phyloP scores from a whole-genome alignment of 495 filamentous ascomycete genomes.

The Cenococcum geophilum region DNA sequence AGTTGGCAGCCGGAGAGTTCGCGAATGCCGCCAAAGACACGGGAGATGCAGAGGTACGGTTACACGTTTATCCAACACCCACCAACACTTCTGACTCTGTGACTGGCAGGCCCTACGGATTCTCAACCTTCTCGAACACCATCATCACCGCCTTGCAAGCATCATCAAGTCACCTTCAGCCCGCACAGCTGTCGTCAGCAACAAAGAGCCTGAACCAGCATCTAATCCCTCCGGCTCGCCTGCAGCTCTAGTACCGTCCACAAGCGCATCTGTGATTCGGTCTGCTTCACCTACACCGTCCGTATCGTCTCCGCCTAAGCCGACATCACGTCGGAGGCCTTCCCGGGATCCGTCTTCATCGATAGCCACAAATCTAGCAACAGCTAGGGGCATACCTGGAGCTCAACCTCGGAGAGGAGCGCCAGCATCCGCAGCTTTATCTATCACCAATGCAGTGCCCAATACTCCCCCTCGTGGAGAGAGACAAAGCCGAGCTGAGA shows the following conservation, averaged over 20 bases:
- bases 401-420: conserved; percentile 50
- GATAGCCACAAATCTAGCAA: conserved; percentile 86
- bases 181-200: not conserved
- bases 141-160: conserved; percentile 73
- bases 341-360: conserved; percentile 69
- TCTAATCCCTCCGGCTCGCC: not conserved
- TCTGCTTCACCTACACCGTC: conserved; percentile 34
- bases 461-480: conserved; percentile 55
- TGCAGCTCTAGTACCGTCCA: not conserved
- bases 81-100: conserved; percentile 10
- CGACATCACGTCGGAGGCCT: conserved; percentile 47
- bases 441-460: conserved; percentile 67
- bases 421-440: conserved; percentile 60
- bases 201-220: not conserved
- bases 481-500: conserved; percentile 1
- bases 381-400: conserved; percentile 72
- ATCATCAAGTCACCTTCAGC: conserved; percentile 52
- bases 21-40: conserved; percentile 70
- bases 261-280: conserved; percentile 7
- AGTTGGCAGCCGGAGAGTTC: conserved; percentile 84
- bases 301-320: conserved; percentile 40
- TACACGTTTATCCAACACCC: not conserved
- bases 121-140: conserved; percentile 73
- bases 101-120: conserved; percentile 63
- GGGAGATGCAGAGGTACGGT: conserved; percentile 61